Conservation (phyloP, 2,329 filamentous ascomycete genomes). For the Mariannaea elegans region DNA sequence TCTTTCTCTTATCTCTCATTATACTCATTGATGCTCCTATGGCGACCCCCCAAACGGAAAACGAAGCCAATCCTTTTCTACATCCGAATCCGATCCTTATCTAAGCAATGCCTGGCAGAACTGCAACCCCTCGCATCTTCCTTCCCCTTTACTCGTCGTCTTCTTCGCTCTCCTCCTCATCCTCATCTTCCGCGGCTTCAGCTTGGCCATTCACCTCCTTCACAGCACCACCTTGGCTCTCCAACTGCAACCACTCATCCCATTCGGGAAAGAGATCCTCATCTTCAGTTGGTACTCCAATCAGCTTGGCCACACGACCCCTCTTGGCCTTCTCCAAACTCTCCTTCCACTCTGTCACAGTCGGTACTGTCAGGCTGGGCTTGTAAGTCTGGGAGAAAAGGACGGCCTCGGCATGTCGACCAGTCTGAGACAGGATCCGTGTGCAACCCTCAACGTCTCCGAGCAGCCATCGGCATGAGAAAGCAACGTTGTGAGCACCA, state of each 20-base stretch:
- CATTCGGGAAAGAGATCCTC: slow-evolving; percentile 95
- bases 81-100: slow-evolving; percentile 31
- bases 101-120: slow-evolving; percentile 35
- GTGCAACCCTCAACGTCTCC: slow-evolving; percentile 85
- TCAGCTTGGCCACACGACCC: slow-evolving; percentile 81
- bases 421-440: slow-evolving; percentile 80
- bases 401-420: slow-evolving; percentile 83
- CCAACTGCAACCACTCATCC: slow-evolving; percentile 87
- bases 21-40: slow-evolving; percentile 43
- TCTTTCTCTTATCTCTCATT: slow-evolving; percentile 41
- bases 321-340: slow-evolving; percentile 86
- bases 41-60: slow-evolving; percentile 39
- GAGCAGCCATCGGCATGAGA: slow-evolving; percentile 88
- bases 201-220: slow-evolving; percentile 34
- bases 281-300: slow-evolving; percentile 84
- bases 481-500: slow-evolving; percentile 90
- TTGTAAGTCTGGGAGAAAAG: slow-evolving; percentile 96
- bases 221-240: slow-evolving; percentile 71
- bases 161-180: slow-evolving; percentile 37
- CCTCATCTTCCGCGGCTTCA: slow-evolving; percentile 32
- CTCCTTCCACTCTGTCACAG: slow-evolving; percentile 84
- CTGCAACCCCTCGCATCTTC: slow-evolving; percentile 27
- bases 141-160: slow-evolving; percentile 37
- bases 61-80: slow-evolving; percentile 43
- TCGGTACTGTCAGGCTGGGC: slow-evolving; percentile 74